phyloP scores from a whole-genome alignment of 176 grass and related monocot species.

The Aegilops tauschii region DNA sequence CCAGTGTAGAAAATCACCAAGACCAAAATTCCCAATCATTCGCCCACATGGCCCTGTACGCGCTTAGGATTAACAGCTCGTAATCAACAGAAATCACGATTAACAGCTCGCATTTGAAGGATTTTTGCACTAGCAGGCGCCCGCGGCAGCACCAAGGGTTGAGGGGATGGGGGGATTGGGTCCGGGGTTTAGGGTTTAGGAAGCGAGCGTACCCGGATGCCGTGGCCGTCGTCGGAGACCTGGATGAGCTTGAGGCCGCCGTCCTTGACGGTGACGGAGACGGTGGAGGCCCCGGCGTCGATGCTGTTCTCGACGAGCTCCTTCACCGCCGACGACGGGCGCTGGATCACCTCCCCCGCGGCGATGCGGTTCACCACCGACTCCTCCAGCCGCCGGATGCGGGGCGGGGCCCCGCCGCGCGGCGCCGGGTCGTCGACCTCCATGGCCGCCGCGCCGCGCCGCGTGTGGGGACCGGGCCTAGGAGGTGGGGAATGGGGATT shows the following conservation, averaged over 20 bases:
- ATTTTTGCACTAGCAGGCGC: neutral
- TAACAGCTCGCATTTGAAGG: neutral
- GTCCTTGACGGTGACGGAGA: conserved; percentile 81
- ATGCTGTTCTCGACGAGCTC: conserved; percentile 92
- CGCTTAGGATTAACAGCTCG: neutral
- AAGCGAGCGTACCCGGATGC: conserved; percentile 58
- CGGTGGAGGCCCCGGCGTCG: conserved; percentile 66
- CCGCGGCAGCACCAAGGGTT: neutral
- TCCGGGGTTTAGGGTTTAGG: conserved; percentile 19
- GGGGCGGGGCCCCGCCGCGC: conserved; percentile 35
- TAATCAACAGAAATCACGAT: neutral
- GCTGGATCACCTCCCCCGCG: conserved; percentile 87
- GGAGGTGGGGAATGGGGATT: neutral
- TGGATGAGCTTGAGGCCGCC: conserved; percentile 90
- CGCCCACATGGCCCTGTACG: neutral
- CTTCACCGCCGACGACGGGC: conserved; percentile 77
- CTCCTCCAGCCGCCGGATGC: conserved; percentile 68
- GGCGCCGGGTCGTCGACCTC: conserved; percentile 28
- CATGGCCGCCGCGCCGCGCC: conserved; percentile 13
- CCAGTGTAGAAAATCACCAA: neutral
- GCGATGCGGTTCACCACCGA: conserved; percentile 95
- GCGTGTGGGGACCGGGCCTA: neutral
- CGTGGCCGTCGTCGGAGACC: conserved; percentile 87
- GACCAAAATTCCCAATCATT: neutral
- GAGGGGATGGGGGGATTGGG: neutral